Evolutionary conservation across 345 rosid species (phyloP).

Genomic region (Pugionium cornutum): DNA sequence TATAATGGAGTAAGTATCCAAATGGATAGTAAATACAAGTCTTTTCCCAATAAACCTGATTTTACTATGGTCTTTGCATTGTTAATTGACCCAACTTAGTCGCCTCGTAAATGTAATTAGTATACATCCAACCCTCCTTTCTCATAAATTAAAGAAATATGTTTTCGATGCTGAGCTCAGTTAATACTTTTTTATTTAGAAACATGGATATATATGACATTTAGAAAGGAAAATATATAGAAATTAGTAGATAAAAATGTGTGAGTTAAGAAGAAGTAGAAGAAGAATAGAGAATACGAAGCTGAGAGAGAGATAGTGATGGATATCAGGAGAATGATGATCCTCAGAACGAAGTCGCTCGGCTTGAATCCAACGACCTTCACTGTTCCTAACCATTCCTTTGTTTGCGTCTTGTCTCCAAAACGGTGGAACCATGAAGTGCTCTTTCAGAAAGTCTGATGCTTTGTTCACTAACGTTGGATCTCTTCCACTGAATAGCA

Average conservation of each 20-base stretch:
- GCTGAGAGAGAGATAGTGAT: constrained; percentile 49
- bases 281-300: constrained; percentile 47
- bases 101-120: constrained; percentile 14
- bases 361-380: constrained; percentile 79
- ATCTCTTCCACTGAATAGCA: constrained; percentile 69
- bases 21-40: constrained; percentile 23
- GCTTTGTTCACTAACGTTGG: constrained; percentile 82
- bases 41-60: constrained; percentile 15
- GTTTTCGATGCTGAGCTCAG: no score
- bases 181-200: neutral
- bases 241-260: neutral
- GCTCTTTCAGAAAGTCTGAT: constrained; percentile 70
- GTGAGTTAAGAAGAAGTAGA: constrained; percentile 11
- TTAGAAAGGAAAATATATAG: neutral
- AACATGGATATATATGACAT: neutral
- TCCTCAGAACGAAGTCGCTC: constrained; percentile 73
- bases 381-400: constrained; percentile 62
- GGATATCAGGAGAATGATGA: constrained; percentile 59
- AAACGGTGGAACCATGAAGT: constrained; percentile 69
- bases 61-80: constrained; percentile 24
- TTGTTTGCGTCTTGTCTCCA: constrained; percentile 87
- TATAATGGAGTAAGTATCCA: neutral
- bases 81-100: constrained; percentile 6
- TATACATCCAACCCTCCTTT: neutral
- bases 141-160: neutral